phyloP scores from a whole-genome alignment of 768 basidiomycete genomes.

The Trametes punicea region DNA sequence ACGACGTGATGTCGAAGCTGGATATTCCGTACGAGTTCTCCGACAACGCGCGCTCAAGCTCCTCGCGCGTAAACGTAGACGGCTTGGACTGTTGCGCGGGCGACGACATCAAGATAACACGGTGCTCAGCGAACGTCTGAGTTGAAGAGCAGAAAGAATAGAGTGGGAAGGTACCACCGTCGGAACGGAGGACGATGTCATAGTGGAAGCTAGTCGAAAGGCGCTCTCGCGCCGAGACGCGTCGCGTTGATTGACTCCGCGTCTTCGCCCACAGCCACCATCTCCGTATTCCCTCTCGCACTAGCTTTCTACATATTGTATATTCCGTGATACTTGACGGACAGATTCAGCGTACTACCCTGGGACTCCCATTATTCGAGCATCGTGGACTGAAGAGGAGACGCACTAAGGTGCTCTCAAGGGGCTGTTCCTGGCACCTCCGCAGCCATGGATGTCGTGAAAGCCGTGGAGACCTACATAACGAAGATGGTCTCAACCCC shows the following conservation, averaged over 20 bases:
- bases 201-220: constrained; percentile 6
- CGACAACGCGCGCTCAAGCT: constrained; percentile 50
- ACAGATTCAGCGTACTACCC: too few species aligned
- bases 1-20: constrained; percentile 39
- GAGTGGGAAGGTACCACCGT: not conserved
- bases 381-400: not conserved
- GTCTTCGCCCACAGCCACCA: constrained; percentile 9
- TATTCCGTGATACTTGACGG: too few species aligned
- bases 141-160: not conserved
- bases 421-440: not conserved
- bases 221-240: constrained; percentile 7
- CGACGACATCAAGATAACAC: not conserved
- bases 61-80: constrained; percentile 37
- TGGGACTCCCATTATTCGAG: not conserved
- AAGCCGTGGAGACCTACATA: constrained; percentile 93
- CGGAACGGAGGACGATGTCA: constrained; percentile 1
- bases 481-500: constrained; percentile 84
- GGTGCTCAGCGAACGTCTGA: not conserved
- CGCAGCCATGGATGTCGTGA: constrained; percentile 82
- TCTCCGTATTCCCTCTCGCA: not conserved
- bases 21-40: constrained; percentile 60
- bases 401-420: not conserved
- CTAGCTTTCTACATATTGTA: too few species aligned
- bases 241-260: constrained; percentile 10
- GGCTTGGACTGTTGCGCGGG: constrained; percentile 1